phyloP scores from a whole-genome alignment of 129 eudicot species.

The Chrysanthemum seticuspe region DNA sequence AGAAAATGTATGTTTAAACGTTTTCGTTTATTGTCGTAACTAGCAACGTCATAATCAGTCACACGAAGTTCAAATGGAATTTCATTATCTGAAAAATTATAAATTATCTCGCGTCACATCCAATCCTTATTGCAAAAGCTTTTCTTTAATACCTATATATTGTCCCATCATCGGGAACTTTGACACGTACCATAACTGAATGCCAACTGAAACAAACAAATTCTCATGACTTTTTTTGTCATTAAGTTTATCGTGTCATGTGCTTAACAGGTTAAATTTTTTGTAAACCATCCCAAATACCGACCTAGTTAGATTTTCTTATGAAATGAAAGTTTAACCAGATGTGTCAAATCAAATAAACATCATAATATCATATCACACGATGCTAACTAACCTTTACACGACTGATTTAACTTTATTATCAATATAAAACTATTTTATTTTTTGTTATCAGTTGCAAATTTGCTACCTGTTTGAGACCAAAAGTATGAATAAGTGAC shows the following conservation, averaged over 20 bases:
- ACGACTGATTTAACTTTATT: neutral
- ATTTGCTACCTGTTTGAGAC: conserved; percentile 11
- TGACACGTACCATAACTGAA: neutral
- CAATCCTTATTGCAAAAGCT: neutral
- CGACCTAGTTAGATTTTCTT: conserved; percentile 2
- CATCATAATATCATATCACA: neutral
- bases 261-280: neutral
- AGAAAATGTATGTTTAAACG: no score
- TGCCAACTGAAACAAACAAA: neutral
- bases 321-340: conserved; percentile 18
- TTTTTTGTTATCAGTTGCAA: neutral
- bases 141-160: neutral
- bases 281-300: neutral
- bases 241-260: neutral
- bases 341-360: conserved; percentile 9
- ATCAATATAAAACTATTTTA: neutral
- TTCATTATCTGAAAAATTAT: no score
- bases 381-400: neutral
- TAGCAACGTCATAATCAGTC: no score
- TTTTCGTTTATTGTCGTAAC: no score
- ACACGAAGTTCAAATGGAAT: no score
- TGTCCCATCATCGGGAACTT: neutral
- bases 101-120: neutral
- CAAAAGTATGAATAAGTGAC: conserved; percentile 21
- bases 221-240: neutral